Evolutionary conservation across 2,329 filamentous ascomycete genomes (phyloP).

Genomic region (Geosmithia putterillii): DNA sequence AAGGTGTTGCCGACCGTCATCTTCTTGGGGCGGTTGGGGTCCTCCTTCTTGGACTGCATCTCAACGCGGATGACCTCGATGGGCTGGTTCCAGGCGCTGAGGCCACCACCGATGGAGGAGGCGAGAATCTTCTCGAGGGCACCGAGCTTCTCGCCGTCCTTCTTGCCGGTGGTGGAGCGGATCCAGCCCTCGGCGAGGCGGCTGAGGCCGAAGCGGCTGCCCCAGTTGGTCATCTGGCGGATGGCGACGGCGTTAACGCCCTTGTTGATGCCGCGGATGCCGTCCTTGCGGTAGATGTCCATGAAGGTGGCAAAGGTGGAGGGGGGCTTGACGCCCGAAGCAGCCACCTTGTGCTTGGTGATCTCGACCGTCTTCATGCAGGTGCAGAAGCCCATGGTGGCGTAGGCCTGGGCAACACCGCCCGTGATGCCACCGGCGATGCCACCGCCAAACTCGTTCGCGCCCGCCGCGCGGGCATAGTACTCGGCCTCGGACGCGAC

Average conservation of each 20-base stretch:
- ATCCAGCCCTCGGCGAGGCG: slow-evolving; percentile 86
- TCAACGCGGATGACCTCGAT: slow-evolving; percentile 99
- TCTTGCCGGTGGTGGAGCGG: slow-evolving; percentile 65
- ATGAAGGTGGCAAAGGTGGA: slow-evolving; percentile 92
- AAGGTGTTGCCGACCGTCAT: slow-evolving; percentile 85
- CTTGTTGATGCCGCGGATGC: slow-evolving; percentile 92
- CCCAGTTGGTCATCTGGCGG: slow-evolving; percentile 99
- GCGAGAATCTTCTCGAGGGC: slow-evolving; percentile 82
- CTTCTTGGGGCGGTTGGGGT: slow-evolving; percentile 97
- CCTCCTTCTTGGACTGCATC: slow-evolving; percentile 98
- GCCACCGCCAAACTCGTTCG: slow-evolving; percentile 75
- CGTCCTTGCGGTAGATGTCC: slow-evolving; percentile 91
- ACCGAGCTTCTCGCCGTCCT: slow-evolving; percentile 63
- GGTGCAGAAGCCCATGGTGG: slow-evolving; percentile 99
- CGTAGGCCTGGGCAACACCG: slow-evolving; percentile 95
- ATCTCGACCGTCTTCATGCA: slow-evolving; percentile 99
- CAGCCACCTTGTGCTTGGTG: slow-evolving; percentile 91
- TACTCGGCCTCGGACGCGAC: slow-evolving; percentile 97
- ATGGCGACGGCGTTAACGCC: slow-evolving; percentile 98
- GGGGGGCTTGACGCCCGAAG: slow-evolving; percentile 70
- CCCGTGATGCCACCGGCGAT: slow-evolving; percentile 87
- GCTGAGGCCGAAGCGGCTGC: slow-evolving; percentile 85
- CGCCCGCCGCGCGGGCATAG: slow-evolving; percentile 74
- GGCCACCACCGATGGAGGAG: slow-evolving; percentile 77
- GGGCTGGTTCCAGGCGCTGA: slow-evolving; percentile 97